phyloP scores from a whole-genome alignment of 2,329 filamentous ascomycete genomes.

The Penicillium sumatraense region DNA sequence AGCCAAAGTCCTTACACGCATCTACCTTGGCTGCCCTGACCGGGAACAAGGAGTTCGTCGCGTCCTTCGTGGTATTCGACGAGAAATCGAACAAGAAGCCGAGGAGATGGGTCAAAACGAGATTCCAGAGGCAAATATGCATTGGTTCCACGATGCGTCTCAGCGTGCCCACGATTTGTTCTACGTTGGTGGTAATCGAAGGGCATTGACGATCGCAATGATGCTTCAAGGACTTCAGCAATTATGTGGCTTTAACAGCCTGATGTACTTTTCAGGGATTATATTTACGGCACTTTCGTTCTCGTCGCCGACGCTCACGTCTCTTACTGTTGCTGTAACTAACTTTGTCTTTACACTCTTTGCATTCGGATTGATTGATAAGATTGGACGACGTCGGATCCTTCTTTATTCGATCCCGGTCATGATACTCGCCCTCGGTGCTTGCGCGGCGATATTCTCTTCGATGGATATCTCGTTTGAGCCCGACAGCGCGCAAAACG shows the following conservation, averaged over 20 bases:
- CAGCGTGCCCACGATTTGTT: slow-evolving; percentile 36
- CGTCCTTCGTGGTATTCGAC: slow-evolving; percentile 71
- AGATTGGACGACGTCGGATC: slow-evolving; percentile 76
- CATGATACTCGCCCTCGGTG: slow-evolving; percentile 74
- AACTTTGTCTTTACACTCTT: slow-evolving; percentile 81
- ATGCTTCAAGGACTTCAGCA: slow-evolving; percentile 87
- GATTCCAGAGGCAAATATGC: slow-evolving; percentile 14
- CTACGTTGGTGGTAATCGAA: slow-evolving; percentile 55
- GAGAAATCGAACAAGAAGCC: slow-evolving; percentile 73
- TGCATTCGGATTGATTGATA: slow-evolving; percentile 77
- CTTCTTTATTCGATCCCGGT: slow-evolving; percentile 82
- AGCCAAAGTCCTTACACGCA: slow-evolving; percentile 65
- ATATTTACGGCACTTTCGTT: slow-evolving; percentile 81
- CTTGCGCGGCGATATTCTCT: slow-evolving; percentile 74
- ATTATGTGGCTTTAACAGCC: slow-evolving; percentile 84
- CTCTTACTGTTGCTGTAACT: slow-evolving; percentile 78
- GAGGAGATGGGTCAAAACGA: slow-evolving; percentile 45
- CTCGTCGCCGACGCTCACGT: slow-evolving; percentile 75
- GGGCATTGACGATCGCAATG: slow-evolving; percentile 83
- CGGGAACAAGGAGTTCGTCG: slow-evolving; percentile 57
- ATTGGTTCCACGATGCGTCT: slow-evolving; percentile 33
- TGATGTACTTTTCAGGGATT: slow-evolving; percentile 90
- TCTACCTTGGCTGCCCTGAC: slow-evolving; percentile 60
- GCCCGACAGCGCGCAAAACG: not conserved
- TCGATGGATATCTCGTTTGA: slow-evolving; percentile 57